These are phyloP conservation scores for Harrya chromipes DNA, from an alignment of 768 basidiomycete genomes.

Conservation along the genomic window DNA sequence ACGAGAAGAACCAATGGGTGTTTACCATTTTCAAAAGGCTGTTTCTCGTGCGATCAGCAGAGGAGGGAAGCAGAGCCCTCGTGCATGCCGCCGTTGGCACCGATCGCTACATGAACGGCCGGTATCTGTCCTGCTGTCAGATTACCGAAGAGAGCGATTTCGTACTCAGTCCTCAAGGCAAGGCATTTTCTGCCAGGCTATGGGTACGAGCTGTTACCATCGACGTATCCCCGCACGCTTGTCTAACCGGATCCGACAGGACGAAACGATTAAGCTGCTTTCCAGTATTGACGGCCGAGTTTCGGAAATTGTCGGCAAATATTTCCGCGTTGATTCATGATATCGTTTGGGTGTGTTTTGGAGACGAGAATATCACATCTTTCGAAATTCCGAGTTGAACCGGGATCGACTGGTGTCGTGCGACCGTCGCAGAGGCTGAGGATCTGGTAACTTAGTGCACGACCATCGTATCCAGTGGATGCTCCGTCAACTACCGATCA, in stretches of 20 bases:
- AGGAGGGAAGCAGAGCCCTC: constrained; percentile 35
- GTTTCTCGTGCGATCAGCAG: constrained; percentile 26
- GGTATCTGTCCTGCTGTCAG: constrained; percentile 26
- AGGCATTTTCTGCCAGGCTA: constrained; percentile 24
- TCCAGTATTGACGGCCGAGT: constrained; percentile 22
- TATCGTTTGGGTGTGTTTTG: too few relatives aligned
- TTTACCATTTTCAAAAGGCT: constrained; percentile 4
- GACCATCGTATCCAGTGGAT: too few relatives aligned
- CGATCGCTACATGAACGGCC: constrained; percentile 27
- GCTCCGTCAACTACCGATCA: too few relatives aligned
- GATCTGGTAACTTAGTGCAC: too few relatives aligned
- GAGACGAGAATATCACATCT: too few relatives aligned
- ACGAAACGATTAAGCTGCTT: constrained; percentile 21
- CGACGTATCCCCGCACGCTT: not conserved
- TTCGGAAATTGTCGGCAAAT: constrained; percentile 15
- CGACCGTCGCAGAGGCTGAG: too few relatives aligned
- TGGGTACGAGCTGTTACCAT: constrained; percentile 29
- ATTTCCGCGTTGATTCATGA: not conserved
- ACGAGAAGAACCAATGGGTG: not conserved
- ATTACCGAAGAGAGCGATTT: constrained; percentile 32
- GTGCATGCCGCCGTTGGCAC: constrained; percentile 31
- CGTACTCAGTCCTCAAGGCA: constrained; percentile 27
- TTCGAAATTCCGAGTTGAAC: too few relatives aligned
- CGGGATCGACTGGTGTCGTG: too few relatives aligned
- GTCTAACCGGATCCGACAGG: constrained; percentile 9